Base-by-base conservation (phyloP, 805 yeast species). In the Ogataea pilisensis region DNA sequence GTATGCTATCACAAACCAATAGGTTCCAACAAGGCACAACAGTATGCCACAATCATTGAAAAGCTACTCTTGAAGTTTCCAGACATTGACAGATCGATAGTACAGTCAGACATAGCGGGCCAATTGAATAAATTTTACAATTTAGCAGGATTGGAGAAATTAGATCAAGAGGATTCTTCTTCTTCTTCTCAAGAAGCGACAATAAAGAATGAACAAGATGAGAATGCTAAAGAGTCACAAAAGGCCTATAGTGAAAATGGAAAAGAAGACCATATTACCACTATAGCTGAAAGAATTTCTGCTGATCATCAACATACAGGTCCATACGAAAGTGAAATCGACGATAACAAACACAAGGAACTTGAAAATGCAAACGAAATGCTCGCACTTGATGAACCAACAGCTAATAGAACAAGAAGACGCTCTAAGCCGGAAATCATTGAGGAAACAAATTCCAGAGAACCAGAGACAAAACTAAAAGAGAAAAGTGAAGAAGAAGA, bases 1-100 rank as follows among this genome's bases (percentile, higher is more conserved):
- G 27, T 58, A 8, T 58, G 62, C 27, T 57, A 50, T 31, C 49
- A 60, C 38, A 58, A 57, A 37, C 66, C 65, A 17, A 38, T 58
- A n/a, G 64, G 63, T 4, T 43, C 46, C 16, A 34, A 45, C 1
- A 36, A 44, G 21, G 49, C 49, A 1, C 37, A 42, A 11, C 43
- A 46, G 16, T 48, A 42, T 13, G 35, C 41, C 5, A 37, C 38
- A 11, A 46, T 61, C 1, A 34, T 48, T 14, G 39, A 47, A 22
- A 41, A 49, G 29, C 17, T 61, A 18, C 42, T 47, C 13, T 50
- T 43, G 29, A 45, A 48, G 35, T 58, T 49, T 27, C 47, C 54
- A 4, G 50, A 41, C 9, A 26, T 39, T 8, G 35, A 35, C 3
- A 35, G 44, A 2, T 40, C 45, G 4, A 34, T 50, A 4, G 43